Evolutionary conservation across 2,329 filamentous ascomycete species (phyloP).

Genomic region (Trichophyton simii): DNA sequence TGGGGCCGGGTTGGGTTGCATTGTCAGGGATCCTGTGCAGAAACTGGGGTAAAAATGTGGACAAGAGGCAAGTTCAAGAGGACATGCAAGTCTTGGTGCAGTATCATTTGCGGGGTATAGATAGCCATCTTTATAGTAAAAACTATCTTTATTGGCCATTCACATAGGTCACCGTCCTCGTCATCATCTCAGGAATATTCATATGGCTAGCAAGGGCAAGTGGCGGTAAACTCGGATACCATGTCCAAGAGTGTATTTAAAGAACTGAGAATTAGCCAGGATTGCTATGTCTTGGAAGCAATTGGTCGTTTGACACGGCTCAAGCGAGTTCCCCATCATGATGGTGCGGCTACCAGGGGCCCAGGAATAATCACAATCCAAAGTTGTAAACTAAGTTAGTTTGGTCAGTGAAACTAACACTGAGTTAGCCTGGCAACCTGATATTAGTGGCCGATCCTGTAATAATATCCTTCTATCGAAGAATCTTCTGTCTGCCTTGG

Average conservation of each 20-base stretch:
- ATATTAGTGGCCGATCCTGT: not conserved
- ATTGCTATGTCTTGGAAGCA: not conserved
- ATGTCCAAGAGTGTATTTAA: not conserved
- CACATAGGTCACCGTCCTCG: not conserved
- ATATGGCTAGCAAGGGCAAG: slow-evolving; percentile 3
- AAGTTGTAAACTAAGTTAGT: not conserved
- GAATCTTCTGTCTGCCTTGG: too few species aligned
- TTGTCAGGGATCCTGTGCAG: not conserved
- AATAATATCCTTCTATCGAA: not conserved
- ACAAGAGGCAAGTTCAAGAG: not conserved
- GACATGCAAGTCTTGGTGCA: not conserved
- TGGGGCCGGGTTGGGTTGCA: not conserved
- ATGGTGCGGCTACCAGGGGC: not conserved
- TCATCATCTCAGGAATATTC: not conserved
- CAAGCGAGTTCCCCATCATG: not conserved
- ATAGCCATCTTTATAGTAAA: not conserved
- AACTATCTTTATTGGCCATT: not conserved
- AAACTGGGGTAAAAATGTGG: not conserved
- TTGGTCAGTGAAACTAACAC: not conserved
- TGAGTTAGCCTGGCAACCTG: not conserved
- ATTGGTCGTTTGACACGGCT: slow-evolving; percentile 1
- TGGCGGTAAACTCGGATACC: slow-evolving; percentile 1
- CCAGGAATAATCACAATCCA: not conserved
- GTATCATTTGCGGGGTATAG: not conserved
- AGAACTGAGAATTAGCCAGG: not conserved